These are phyloP conservation scores for Aspergillus udagawae DNA, from an alignment of 2,329 filamentous ascomycete genomes.

Conservation along the genomic window DNA sequence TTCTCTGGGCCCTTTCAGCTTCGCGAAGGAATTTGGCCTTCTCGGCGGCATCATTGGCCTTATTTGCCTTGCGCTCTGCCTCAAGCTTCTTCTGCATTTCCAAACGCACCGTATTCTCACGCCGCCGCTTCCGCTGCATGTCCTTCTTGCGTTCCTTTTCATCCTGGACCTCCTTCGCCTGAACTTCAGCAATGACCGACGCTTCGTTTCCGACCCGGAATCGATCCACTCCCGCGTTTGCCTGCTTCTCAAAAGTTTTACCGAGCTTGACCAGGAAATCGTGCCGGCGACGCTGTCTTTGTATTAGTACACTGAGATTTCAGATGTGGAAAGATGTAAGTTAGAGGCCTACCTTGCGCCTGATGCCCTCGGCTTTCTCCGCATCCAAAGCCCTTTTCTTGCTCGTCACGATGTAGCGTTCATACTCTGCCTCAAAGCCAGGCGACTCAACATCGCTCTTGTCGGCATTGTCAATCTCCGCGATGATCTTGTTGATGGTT, in stretches of 20 bases:
- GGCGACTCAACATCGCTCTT: conserved; percentile 55
- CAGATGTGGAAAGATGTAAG: not conserved
- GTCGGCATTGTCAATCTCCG: conserved; percentile 54
- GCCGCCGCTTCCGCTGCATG: conserved; percentile 94
- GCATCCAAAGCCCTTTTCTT: conserved; percentile 68
- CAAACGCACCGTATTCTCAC: conserved; percentile 89
- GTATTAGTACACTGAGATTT: conserved; percentile 8
- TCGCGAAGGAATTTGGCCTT: conserved; percentile 76
- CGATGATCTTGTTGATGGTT: conserved; percentile 65
- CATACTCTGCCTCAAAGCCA: conserved; percentile 49
- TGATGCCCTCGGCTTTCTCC: conserved; percentile 58
- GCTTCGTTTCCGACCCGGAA: conserved; percentile 75
- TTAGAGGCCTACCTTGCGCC: conserved; percentile 56
- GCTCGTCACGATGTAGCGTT: conserved; percentile 51
- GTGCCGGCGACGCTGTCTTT: conserved; percentile 55
- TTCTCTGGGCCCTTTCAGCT: conserved; percentile 86
- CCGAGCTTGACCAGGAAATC: conserved; percentile 54
- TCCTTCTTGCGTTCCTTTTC: conserved; percentile 99
- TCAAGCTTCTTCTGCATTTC: conserved; percentile 79
- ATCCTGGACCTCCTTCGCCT: conserved; percentile 82
- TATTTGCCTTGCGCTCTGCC: conserved; percentile 71
- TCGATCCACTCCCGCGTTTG: conserved; percentile 67
- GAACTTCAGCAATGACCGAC: conserved; percentile 78
- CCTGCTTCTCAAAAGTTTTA: conserved; percentile 62
- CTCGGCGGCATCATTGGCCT: conserved; percentile 77